Percentiles rank a stretch among this genome's conserved stretches.
Conservation (phyloP, 257 asterid genomes). For the Solanum bulbocastanum region DNA sequence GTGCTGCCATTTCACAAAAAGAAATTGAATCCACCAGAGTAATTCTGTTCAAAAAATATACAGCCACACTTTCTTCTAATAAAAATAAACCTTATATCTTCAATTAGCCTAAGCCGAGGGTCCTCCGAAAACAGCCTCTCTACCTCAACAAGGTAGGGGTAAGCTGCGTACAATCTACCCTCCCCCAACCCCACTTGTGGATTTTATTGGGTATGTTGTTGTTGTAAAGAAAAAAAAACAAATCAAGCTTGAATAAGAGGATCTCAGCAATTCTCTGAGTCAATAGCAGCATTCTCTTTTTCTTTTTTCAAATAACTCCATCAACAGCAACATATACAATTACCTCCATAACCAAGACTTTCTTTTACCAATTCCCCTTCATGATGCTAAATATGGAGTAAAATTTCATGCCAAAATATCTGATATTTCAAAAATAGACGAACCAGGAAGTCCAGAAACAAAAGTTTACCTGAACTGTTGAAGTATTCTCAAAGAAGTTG, state of each 20-base stretch:
- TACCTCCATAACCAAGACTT: not conserved
- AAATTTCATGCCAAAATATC: not conserved
- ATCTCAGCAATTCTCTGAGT: not conserved
- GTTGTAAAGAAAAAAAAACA: not conserved
- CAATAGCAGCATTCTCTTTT: not conserved
- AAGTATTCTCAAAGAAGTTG: slow-evolving; percentile 84
- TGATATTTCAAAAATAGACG: not conserved
- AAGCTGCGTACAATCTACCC: not conserved
- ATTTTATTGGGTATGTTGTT: not conserved
- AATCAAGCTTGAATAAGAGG: not conserved
- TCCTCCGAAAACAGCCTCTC: not conserved
- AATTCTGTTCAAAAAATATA: not conserved
- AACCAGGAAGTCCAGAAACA: not conserved
- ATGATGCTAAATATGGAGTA: not conserved
- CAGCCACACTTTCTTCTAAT: not conserved
- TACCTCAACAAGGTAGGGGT: not conserved
- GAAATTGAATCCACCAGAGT: not conserved
- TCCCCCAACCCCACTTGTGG: not conserved
- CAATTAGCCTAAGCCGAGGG: not conserved
- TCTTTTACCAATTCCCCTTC: not conserved
- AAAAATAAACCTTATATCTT: not conserved
- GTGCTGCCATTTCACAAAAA: not conserved
- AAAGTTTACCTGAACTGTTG: slow-evolving; percentile 75
- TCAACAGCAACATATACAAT: not conserved
- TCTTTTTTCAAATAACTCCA: not conserved